A percentile compares a stretch with the other conserved stretches of the same genome.
These are phyloP conservation scores for Botrytis cinerea DNA, from an alignment of 2,329 filamentous ascomycete genomes.

Conservation along the genomic window DNA sequence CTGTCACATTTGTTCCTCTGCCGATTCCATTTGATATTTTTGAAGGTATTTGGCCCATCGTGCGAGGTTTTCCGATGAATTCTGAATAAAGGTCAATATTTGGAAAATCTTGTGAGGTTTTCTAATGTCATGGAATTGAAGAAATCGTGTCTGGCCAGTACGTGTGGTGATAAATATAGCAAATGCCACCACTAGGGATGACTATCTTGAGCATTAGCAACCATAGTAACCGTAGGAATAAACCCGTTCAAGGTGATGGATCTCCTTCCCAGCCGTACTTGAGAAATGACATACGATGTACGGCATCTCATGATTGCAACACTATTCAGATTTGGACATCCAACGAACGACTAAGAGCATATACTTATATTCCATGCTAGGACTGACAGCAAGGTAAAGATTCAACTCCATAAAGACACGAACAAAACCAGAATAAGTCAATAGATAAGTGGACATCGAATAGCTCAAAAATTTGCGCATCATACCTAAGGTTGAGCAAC, in stretches of 20 bases:
- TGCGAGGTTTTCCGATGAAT: background rate
- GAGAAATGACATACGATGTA: background rate
- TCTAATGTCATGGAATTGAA: background rate
- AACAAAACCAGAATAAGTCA: background rate
- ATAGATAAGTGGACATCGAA: background rate
- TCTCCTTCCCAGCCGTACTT: background rate
- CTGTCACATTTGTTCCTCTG: background rate
- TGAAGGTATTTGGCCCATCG: constrained; percentile 3
- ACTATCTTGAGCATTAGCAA: background rate
- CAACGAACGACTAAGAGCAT: background rate
- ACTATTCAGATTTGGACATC: background rate
- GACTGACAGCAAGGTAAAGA: background rate
- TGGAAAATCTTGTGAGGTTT: background rate
- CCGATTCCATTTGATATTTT: background rate
- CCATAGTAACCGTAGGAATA: background rate
- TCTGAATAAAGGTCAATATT: background rate
- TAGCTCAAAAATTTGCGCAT: background rate
- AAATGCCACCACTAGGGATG: background rate
- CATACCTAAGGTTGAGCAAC: too few relatives aligned
- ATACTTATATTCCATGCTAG: background rate
- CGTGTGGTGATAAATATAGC: background rate
- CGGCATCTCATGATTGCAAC: background rate
- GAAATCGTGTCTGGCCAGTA: too few relatives aligned
- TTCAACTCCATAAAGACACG: background rate
- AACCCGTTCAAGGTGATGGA: background rate